Evolutionary conservation across 1,284 basidiomycete genomes (phyloP).

Genomic region (Naganishia albida): DNA sequence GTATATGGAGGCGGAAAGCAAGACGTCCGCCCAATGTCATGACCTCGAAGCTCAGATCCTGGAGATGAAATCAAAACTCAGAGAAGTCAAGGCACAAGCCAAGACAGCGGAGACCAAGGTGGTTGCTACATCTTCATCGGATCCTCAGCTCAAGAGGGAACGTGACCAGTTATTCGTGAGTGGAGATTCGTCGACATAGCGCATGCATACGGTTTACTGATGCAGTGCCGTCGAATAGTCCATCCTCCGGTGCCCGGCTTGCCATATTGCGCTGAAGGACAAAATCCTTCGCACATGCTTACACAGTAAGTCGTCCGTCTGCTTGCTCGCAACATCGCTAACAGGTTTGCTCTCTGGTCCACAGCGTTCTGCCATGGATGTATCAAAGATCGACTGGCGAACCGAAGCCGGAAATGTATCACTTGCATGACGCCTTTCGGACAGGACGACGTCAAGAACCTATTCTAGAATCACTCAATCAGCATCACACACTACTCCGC

Average conservation of each 20-base stretch:
- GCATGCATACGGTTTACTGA: too few relatives aligned
- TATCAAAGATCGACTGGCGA: slow-evolving; percentile 82
- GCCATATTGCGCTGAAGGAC: slow-evolving; percentile 77
- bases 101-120: slow-evolving; percentile 47
- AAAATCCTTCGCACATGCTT: slow-evolving; percentile 90
- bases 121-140: slow-evolving; percentile 45
- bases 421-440: slow-evolving; percentile 84
- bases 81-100: slow-evolving; percentile 34
- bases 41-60: slow-evolving; percentile 31
- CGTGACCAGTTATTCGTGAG: slow-evolving; percentile 70
- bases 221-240: slow-evolving; percentile 57
- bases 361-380: slow-evolving; percentile 84
- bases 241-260: slow-evolving; percentile 89
- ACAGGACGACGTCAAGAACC: slow-evolving; percentile 77
- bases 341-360: not conserved
- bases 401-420: slow-evolving; percentile 93
- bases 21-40: slow-evolving; percentile 23
- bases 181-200: too few relatives aligned
- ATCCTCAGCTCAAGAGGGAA: slow-evolving; percentile 51
- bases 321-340: slow-evolving; percentile 10
- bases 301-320: slow-evolving; percentile 70
- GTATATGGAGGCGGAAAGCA: slow-evolving; percentile 24
- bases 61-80: slow-evolving; percentile 37
- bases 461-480: slow-evolving; percentile 60
- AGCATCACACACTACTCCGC: slow-evolving; percentile 4